These are phyloP conservation scores for Xerocomellus chrysenteron DNA, from an alignment of 768 basidiomycete genomes.

Conservation along the genomic window DNA sequence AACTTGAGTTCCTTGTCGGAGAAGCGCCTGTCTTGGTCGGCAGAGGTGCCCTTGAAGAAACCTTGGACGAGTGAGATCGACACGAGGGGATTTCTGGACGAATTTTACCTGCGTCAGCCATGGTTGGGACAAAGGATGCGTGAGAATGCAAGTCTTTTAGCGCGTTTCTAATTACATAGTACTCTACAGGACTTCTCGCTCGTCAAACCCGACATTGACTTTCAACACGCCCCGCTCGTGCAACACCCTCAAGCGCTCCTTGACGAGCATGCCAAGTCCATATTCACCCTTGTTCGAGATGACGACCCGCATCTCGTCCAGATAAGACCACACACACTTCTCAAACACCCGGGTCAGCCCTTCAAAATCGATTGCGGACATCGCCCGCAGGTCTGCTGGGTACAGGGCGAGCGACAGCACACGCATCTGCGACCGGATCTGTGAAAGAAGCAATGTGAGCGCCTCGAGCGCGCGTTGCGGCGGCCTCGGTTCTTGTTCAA, in stretches of 20 bases:
- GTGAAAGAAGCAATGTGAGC: constrained; percentile 27
- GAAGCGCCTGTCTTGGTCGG: constrained; percentile 90
- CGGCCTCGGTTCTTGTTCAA: constrained; percentile 11
- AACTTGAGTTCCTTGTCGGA: constrained; percentile 93
- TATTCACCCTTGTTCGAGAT: constrained; percentile 32
- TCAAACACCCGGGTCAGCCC: constrained; percentile 27
- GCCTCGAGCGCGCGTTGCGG: constrained; percentile 18
- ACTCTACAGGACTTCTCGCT: constrained; percentile 27
- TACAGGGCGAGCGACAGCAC: constrained; percentile 32
- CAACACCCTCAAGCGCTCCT: constrained; percentile 20
- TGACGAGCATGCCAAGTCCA: constrained; percentile 24
- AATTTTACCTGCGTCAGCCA: constrained; percentile 58
- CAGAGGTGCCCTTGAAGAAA: constrained; percentile 89
- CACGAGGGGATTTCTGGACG: background rate
- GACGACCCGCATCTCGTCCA: constrained; percentile 29
- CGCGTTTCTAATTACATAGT: background rate
- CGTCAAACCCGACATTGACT: constrained; percentile 33
- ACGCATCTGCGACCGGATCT: constrained; percentile 29
- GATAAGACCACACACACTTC: constrained; percentile 17
- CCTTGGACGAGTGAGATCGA: constrained; percentile 41
- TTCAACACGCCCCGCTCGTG: constrained; percentile 28
- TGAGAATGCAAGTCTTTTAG: constrained; percentile 19
- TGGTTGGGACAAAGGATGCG: constrained; percentile 27
- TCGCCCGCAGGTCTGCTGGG: constrained; percentile 31
- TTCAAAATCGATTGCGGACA: constrained; percentile 30